Evolutionary conservation across 768 basidiomycete genomes (phyloP).

Genomic region (Mycena indigotica): DNA sequence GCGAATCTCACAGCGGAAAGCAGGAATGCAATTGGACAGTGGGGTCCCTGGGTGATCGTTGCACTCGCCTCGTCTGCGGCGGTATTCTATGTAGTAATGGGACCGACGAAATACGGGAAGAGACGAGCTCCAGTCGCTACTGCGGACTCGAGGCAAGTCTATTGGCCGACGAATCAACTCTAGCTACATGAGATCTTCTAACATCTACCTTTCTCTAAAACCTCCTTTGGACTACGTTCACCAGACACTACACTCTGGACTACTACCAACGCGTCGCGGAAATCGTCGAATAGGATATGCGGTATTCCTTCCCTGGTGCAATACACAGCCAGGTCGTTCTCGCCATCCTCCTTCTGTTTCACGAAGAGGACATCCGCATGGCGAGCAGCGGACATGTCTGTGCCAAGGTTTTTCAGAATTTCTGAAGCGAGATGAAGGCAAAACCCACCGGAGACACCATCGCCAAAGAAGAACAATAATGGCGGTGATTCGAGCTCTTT

Average conservation of each 20-base stretch:
- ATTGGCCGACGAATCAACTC: too few relatives aligned
- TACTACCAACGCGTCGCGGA: constrained; percentile 58
- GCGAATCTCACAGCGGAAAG: background rate
- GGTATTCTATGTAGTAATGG: background rate
- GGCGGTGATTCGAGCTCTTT: constrained; percentile 69
- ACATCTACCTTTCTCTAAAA: constrained; percentile 31
- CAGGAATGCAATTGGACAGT: background rate
- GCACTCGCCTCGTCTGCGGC: background rate
- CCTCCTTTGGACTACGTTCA: constrained; percentile 57
- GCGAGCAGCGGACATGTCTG: constrained; percentile 89
- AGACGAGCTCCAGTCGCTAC: too few relatives aligned
- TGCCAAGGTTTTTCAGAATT: background rate
- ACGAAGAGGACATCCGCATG: constrained; percentile 96
- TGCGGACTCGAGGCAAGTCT: too few relatives aligned
- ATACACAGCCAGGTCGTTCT: constrained; percentile 85
- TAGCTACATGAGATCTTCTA: too few relatives aligned
- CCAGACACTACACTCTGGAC: constrained; percentile 76
- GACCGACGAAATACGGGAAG: background rate
- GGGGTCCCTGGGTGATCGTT: background rate
- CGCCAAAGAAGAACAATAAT: constrained; percentile 93
- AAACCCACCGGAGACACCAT: constrained; percentile 87
- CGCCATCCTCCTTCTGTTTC: constrained; percentile 74
- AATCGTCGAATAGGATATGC: constrained; percentile 78
- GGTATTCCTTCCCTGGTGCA: constrained; percentile 78
- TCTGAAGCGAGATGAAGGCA: background rate